phyloP scores from a whole-genome alignment of 805 yeast species.

The Trichomonascus vanleenenianus region DNA sequence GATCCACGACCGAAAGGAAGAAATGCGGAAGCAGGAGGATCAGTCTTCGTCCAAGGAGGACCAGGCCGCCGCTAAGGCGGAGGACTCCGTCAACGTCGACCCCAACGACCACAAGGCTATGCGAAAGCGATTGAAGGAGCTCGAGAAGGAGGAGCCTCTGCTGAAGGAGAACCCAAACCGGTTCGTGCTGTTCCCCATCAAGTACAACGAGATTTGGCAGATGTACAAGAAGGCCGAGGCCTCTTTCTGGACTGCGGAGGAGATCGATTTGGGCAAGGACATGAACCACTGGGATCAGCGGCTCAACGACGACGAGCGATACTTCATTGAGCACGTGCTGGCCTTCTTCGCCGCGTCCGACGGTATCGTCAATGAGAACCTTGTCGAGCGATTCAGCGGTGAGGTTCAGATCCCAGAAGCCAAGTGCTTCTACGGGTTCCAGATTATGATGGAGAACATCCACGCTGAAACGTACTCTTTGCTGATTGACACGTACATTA shows the following conservation, averaged over 20 bases:
- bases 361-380: slow-evolving; percentile 96
- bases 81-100: background rate
- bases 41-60: slow-evolving; percentile 1
- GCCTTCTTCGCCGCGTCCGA: slow-evolving; percentile 99
- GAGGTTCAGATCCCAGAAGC: slow-evolving; percentile 98
- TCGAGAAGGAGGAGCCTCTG: slow-evolving; percentile 85
- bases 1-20: slow-evolving; percentile 9
- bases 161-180: slow-evolving; percentile 77
- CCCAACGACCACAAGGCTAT: background rate
- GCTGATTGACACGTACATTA: slow-evolving; percentile 88
- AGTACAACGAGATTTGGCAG: slow-evolving; percentile 97
- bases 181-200: slow-evolving; percentile 91
- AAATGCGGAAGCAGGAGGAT: slow-evolving; percentile 9
- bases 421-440: slow-evolving; percentile 98
- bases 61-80: background rate
- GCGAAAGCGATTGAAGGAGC: slow-evolving; percentile 45
- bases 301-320: slow-evolving; percentile 86
- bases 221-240: slow-evolving; percentile 99
- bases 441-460: slow-evolving; percentile 99
- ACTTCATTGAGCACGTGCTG: slow-evolving; percentile 81
- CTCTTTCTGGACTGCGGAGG: slow-evolving; percentile 99
- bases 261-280: slow-evolving; percentile 92
- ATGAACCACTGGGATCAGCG: slow-evolving; percentile 84
- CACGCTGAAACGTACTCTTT: slow-evolving; percentile 96
- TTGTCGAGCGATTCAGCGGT: slow-evolving; percentile 94